A percentile compares a stretch with the other conserved stretches of the same genome.
These are phyloP conservation scores for Zoysia japonica DNA, from an alignment of 176 grass and related monocot species.

Conservation along the genomic window DNA sequence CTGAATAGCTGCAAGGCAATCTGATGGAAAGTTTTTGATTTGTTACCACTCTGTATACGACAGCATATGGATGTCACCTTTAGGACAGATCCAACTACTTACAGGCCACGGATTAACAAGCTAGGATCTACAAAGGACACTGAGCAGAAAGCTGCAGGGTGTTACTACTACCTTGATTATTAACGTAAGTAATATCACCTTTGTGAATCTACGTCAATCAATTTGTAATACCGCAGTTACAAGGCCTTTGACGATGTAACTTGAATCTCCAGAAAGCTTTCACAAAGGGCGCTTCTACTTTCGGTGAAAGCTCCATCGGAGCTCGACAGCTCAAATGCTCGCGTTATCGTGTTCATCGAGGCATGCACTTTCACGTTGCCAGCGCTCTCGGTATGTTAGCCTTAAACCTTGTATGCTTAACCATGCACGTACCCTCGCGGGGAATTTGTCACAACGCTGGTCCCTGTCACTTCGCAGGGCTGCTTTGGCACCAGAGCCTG, in stretches of 20 bases:
- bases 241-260: not conserved
- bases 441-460: not conserved
- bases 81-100: constrained; percentile 78
- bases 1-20: not conserved
- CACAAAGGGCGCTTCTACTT: constrained; percentile 26
- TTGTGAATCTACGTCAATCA: not conserved
- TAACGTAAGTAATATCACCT: constrained; percentile 43
- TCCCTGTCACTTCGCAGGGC: not conserved
- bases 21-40: not conserved
- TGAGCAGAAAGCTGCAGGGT: constrained; percentile 74
- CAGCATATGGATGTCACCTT: constrained; percentile 82
- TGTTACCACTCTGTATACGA: not conserved
- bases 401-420: not conserved
- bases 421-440: not conserved
- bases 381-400: constrained; percentile 21
- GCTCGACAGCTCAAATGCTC: constrained; percentile 6
- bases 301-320: constrained; percentile 17
- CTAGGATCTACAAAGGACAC: constrained; percentile 71
- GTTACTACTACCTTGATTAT: constrained; percentile 82
- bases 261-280: constrained; percentile 22
- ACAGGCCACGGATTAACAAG: constrained; percentile 82
- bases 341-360: not conserved
- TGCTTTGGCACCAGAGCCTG: not conserved
- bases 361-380: not conserved
- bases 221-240: not conserved